Evolutionary conservation across 371 early-diverging fungal genomes (phyloP), one percentile per base, ranked within the genome.

Genomic region (Mortierella sp.): DNA sequence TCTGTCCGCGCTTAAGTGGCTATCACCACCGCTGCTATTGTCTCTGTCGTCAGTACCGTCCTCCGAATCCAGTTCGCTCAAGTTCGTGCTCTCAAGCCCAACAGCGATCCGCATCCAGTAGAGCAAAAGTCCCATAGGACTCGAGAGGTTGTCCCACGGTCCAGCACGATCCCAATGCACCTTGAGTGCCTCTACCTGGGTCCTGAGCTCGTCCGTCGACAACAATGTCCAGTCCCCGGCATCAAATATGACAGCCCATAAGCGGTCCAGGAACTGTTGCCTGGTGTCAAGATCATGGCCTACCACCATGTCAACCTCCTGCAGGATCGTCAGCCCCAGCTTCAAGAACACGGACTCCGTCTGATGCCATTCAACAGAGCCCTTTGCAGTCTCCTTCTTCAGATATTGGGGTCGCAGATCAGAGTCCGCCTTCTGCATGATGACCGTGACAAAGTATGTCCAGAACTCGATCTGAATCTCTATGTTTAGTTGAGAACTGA

Each of bases 41-140:
- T 50, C 47, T 21, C 41, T 39, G 11, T 23, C 28, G 23, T n/a
- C 30, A 6, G 28, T 42, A 6, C 12, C 46, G 28, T 37, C 56
- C 4, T 32, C 31, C 23, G 32, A 19, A 31, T 61, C 66, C 27
- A 64, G 30, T 9, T 60, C 72, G 11, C 49, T 23, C 23, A 60
- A 27, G 11, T 57, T 43, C 9, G 53, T 57, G 24, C 54, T 57
- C 31, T 76, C 70, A 21, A 76, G 50, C 5, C 78, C 78, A 3
- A 70, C 70, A 4, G 78, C 58, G 24, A 70, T 52, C 15, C 78
- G 52, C 62, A 76, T 64, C 78, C 78, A 76, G 28, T 65, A 60
- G 3, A 76, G 66, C 17, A 70, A 4, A n/a, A 64, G 21, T 2
- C 78, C 78, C 15, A 76, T 17, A 5, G 78, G 66, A n/a, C 46